Evolutionary conservation across 2,329 filamentous ascomycete genomes (phyloP), one percentile per base, ranked within the genome.

Genomic region (Mycosphaerella sp.): DNA sequence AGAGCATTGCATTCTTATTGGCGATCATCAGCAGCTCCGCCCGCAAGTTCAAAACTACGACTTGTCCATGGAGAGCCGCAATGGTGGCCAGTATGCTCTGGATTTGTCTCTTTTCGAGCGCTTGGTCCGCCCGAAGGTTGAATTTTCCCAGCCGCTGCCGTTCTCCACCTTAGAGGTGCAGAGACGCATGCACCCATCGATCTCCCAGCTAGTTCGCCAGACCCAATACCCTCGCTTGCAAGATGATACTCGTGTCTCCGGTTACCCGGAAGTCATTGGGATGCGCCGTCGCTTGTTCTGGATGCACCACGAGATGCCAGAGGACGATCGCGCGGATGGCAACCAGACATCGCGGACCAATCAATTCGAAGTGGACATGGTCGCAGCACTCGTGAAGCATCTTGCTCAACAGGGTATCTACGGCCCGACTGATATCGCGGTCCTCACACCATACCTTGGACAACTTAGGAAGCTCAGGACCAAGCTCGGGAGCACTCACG

Each of bases 391-490:
- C 0, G 80, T 88, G 0, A 75, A 74, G 0, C 84, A 90, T 60
- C 67, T 90, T 0, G 70, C 85, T 4, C 73, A 75, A 0, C 85
- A 89, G 61, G 84, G 84, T 0, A 62, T 59, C 0, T 88, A 89
- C 62, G 65, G 64, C 0, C 66, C 69, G 0, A 72, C 71, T 0
- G 81, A 89, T 1, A 86, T 90, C 52, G 84, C 85, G 0, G 79
- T 91, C 0, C 63, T 90, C 5, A 89, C 85, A 0, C 82, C 81
- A 0, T 85, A 86, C 52, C 65, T 75, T 0, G 80, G 79, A 0
- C 81, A 85, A 54, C 66, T 81, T 1, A 70, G 75, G 4, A 74
- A 74, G 43, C 70, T 85, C 1, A 75, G 75, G 17, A 3, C 1
- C 41, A 52, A 36, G 18, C 57, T 2, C 3, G n/a, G 2, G 55